These are phyloP conservation scores for Aspergillus heteromorphus DNA, from an alignment of 495 filamentous ascomycete genomes.

Conservation along the genomic window DNA sequence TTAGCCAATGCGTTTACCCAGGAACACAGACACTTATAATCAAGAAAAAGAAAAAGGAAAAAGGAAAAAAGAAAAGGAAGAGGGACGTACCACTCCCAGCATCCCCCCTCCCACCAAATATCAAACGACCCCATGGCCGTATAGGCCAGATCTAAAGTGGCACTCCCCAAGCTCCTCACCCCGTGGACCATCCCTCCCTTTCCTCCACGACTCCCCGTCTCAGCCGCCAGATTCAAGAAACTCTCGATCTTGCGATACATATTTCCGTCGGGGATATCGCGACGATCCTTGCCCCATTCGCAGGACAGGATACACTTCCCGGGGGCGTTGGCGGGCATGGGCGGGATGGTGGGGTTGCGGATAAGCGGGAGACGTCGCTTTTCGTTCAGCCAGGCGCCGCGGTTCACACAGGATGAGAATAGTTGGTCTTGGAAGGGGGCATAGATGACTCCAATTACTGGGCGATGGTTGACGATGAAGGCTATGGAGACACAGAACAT, in stretches of 20 bases:
- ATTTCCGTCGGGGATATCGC: slow-evolving; percentile 56
- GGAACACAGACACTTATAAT: too few relatives aligned
- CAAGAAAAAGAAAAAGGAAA: too few relatives aligned
- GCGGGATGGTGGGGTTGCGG: slow-evolving; percentile 47
- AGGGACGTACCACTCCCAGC: slow-evolving; percentile 50
- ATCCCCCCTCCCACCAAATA: slow-evolving; percentile 57
- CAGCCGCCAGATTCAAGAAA: slow-evolving; percentile 65
- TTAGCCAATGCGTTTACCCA: slow-evolving; percentile 11
- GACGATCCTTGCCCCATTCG: slow-evolving; percentile 69
- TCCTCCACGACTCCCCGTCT: slow-evolving; percentile 50
- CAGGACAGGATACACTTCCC: slow-evolving; percentile 62
- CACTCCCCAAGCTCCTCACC: slow-evolving; percentile 54
- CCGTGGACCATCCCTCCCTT: slow-evolving; percentile 62
- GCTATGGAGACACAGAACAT: slow-evolving; percentile 70
- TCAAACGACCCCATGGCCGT: slow-evolving; percentile 53
- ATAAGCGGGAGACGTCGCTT: slow-evolving; percentile 53
- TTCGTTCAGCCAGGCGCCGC: slow-evolving; percentile 63
- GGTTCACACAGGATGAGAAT: slow-evolving; percentile 55
- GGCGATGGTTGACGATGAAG: slow-evolving; percentile 49
- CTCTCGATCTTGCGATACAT: slow-evolving; percentile 62
- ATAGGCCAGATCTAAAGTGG: slow-evolving; percentile 53
- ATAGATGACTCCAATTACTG: slow-evolving; percentile 61
- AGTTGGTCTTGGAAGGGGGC: slow-evolving; percentile 59
- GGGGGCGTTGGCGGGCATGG: slow-evolving; percentile 57
- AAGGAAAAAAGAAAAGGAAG: neutral